phyloP scores from a whole-genome alignment of 2,329 filamentous ascomycete genomes.

The Rutstroemia sp. region DNA sequence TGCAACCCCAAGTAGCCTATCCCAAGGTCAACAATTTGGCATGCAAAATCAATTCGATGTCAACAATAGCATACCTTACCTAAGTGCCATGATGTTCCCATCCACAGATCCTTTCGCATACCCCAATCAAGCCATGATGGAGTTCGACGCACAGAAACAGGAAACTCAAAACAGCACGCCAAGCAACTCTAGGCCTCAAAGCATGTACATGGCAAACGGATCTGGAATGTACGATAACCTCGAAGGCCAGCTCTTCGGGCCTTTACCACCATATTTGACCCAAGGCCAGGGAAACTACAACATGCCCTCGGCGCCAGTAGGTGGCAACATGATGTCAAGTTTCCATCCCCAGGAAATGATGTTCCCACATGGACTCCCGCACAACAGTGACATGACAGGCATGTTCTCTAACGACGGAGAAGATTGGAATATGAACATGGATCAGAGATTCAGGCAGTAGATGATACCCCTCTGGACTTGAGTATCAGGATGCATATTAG shows the following conservation, averaged over 20 bases:
- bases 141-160: constrained; percentile 35
- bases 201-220: constrained; percentile 23
- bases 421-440: constrained; percentile 16
- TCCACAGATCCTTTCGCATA: constrained; percentile 73
- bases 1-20: constrained; percentile 14
- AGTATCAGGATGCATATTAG: not conserved
- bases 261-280: constrained; percentile 60
- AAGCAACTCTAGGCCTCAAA: constrained; percentile 9
- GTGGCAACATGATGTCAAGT: constrained; percentile 14
- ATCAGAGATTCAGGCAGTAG: not conserved
- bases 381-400: constrained; percentile 15
- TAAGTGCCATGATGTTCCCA: constrained; percentile 75
- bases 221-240: constrained; percentile 46
- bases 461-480: not conserved
- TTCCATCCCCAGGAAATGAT: constrained; percentile 16
- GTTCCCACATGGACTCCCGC: constrained; percentile 16
- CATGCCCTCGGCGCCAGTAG: constrained; percentile 5
- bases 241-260: constrained; percentile 65
- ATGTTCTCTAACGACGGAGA: constrained; percentile 23
- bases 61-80: constrained; percentile 46
- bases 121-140: constrained; percentile 64
- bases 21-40: constrained; percentile 13
- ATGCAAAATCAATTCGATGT: constrained; percentile 30
- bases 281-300: constrained; percentile 23
- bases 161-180: constrained; percentile 13